Base-by-base conservation (phyloP, 345 rosid species). In the Euphorbia tirucalli region DNA sequence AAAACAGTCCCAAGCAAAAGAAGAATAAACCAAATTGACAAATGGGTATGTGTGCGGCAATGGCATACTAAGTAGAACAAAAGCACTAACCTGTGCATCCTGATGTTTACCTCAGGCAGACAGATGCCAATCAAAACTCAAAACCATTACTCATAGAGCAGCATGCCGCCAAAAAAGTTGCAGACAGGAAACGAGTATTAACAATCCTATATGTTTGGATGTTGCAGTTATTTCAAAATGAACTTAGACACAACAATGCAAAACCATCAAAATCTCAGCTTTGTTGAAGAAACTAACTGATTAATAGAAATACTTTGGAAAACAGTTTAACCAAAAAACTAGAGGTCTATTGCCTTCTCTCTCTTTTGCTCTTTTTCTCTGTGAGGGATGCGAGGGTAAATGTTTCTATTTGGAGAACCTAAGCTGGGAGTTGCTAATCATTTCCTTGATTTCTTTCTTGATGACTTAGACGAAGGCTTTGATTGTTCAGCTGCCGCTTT, bases 401-500 rank as follows among this genome's bases (percentile, higher is more conserved):
- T 35, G 71, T 2, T 21, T 60, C 4, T 4, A 25, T 0, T 25
- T 58, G 11, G 43, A 39, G 66, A n/a, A 22, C 21, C 46, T 30
- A 11, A 44, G 25, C 18, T 5, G 22, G 32, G 48, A 64, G 57
- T 49, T 68, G 58, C 71, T 11, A 2, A 24, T 83, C 74, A 93
- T 67, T 86, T 87, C 82, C 96, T 90, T 0, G 96, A 92, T 82
- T 94, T 92, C 88, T 94, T 94, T 80, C 89, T 92, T 6, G 96
- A 85, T 44, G 94, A 87, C 85, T 90, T 89, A n/a, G 98, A 87
- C 22, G 91, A 84, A 64, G 90, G 82, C 75, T 85, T 85, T 28
- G 96, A 74, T 57, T 82, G 84, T 57, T 86, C 89, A 1, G 77
- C 76, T 44, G 50, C 66, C 60, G 79, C 85, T 79, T 87, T 88